Percentiles rank a stretch among this genome's conserved stretches.
phyloP scores from a whole-genome alignment of 768 basidiomycete genomes.

The Mycena metata region DNA sequence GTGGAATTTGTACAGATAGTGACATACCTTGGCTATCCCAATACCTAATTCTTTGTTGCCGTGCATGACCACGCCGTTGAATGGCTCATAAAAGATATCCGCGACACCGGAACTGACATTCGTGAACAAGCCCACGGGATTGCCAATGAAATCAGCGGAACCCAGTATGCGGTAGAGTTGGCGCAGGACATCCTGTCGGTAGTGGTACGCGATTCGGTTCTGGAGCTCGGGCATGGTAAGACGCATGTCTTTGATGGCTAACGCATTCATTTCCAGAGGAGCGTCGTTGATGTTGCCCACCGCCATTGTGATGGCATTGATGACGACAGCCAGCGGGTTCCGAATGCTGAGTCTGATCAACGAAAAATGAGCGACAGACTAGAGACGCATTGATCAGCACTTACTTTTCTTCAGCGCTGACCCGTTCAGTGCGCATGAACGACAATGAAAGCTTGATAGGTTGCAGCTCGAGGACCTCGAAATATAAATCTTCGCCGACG shows the following conservation, averaged over 20 bases:
- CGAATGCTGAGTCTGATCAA: conserved; percentile 74
- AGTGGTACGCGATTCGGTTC: conserved; percentile 89
- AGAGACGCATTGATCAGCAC: conserved; percentile 39
- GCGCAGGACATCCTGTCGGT: conserved; percentile 91
- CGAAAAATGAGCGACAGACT: conserved; percentile 12
- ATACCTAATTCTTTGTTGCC: conserved; percentile 95
- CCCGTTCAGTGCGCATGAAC: conserved; percentile 96
- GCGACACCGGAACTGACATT: conserved; percentile 98
- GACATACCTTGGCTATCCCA: conserved; percentile 88
- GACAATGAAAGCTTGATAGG: conserved; percentile 93
- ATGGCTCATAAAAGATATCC: conserved; percentile 99
- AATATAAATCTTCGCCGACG: conserved; percentile 87
- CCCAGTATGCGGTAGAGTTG: conserved; percentile 97
- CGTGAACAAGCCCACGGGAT: conserved; percentile 97
- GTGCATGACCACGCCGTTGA: conserved; percentile 96
- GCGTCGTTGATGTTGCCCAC: conserved; percentile 98
- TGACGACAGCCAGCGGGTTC: conserved; percentile 92
- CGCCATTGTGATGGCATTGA: conserved; percentile 97
- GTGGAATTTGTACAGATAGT: background rate
- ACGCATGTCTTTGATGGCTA: conserved; percentile 95
- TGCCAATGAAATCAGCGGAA: conserved; percentile 97
- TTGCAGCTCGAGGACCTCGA: conserved; percentile 94
- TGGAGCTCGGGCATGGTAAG: conserved; percentile 87
- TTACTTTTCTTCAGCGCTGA: conserved; percentile 95
- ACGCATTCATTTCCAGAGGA: conserved; percentile 92